Base-by-base conservation (phyloP, 768 basidiomycete species). In the Leccinellum albellum region DNA sequence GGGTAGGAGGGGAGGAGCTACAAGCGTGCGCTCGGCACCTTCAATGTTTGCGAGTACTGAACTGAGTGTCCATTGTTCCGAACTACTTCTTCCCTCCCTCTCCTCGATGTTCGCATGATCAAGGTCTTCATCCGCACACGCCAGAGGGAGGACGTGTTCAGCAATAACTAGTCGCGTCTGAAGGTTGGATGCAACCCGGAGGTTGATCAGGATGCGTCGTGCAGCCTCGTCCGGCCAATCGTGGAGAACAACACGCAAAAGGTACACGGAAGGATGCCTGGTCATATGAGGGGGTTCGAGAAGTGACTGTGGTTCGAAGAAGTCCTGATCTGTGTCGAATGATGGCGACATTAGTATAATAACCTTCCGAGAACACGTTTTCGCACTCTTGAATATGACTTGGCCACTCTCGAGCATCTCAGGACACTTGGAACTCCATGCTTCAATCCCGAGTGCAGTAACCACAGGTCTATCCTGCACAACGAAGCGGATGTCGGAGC, bases 141-240 rank as follows among this genome's bases (percentile, higher is more conserved):
- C 88, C 1, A 86, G 73, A 1, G 88, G 87, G 3, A 88, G 75
- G 24, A 91, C 76, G 57, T 85, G 86, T 61, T 92, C 89, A 0
- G 83, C 87, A 42, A 92, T 79, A 32, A 92, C 73, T 3, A 91
- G 75, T 56, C 75, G 81, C 24, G 89, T 90, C 3, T 75, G 70
- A 7, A 55, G 50, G 20, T 56, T 51, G 10, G 74, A 73, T 5
- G 73, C 73, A 32, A 71, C 72, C 13, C 80, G 73, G 4, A 83
- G 73, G 26, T 76, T 78, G 20, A 75, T 66, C 45, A 83, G 66
- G 44, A 83, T 81, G 35, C 74, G 74, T 23, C 58, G 60, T 21
- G 82, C 82, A 60, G 74, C 79, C 1, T 73, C 74, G 60, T 91
- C 86, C 1, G 88, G 84, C 89, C 89, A 91, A 64, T 92, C 89